Conservation (phyloP, 2,329 filamentous ascomycete genomes). For the Pseudogymnoascus sp. region DNA sequence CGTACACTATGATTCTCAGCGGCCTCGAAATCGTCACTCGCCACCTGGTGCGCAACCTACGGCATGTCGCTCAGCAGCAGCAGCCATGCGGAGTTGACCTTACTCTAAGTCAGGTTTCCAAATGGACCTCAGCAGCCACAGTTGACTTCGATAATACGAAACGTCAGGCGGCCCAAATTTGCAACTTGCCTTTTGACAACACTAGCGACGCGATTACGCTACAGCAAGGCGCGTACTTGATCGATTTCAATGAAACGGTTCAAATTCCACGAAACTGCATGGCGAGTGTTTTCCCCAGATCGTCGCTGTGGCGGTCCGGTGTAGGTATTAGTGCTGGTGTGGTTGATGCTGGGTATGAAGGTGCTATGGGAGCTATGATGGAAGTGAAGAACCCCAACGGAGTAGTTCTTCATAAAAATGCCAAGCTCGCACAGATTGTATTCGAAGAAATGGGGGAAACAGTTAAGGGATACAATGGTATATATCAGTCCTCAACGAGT, state of each 20-base stretch:
- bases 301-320: conserved; percentile 34
- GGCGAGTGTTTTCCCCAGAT: conserved; percentile 31
- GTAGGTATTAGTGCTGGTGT: conserved; percentile 31
- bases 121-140: conserved; percentile 25
- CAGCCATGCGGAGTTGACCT: conserved; percentile 29
- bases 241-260: conserved; percentile 35
- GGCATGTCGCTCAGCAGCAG: conserved; percentile 17
- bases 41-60: conserved; percentile 19
- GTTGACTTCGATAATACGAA: conserved; percentile 27
- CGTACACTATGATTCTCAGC: conserved; percentile 2
- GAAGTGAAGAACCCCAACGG: conserved; percentile 27
- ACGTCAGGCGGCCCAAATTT: conserved; percentile 21
- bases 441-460: conserved; percentile 30
- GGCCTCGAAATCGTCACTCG: conserved; percentile 18
- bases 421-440: conserved; percentile 34
- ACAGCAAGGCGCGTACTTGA: conserved; percentile 28
- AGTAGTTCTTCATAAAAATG: conserved; percentile 27
- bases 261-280: conserved; percentile 32
- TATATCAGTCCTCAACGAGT: conserved; percentile 2
- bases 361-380: conserved; percentile 27
- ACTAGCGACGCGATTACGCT: conserved; percentile 16
- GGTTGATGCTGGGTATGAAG: conserved; percentile 35
- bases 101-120: conserved; percentile 21
- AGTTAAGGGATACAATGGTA: conserved; percentile 29
- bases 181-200: conserved; percentile 9